These are phyloP conservation scores for Eucalyptus pauciflora DNA, from an alignment of 345 rosid species.

Conservation along the genomic window DNA sequence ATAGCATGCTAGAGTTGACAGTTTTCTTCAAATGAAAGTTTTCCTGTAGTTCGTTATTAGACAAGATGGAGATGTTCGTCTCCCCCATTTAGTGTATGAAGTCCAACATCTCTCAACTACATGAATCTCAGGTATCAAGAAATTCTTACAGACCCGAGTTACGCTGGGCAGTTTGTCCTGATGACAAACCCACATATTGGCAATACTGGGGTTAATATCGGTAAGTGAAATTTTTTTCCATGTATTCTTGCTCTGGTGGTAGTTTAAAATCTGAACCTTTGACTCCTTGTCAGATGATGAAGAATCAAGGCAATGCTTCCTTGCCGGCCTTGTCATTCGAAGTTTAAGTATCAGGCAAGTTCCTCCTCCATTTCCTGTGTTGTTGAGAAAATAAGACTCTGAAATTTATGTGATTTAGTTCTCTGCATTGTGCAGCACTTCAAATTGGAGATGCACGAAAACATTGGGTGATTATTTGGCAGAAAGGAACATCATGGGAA, in stretches of 20 bases:
- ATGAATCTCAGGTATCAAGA: constrained; percentile 79
- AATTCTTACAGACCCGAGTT: constrained; percentile 95
- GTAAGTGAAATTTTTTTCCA: constrained; percentile 17
- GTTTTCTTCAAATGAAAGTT: background rate
- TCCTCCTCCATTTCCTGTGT: background rate
- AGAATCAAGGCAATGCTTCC: constrained; percentile 79
- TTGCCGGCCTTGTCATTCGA: constrained; percentile 83
- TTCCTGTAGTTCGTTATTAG: background rate
- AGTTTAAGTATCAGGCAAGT: constrained; percentile 61
- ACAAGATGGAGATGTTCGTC: background rate
- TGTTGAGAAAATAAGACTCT: background rate
- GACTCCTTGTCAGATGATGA: constrained; percentile 59
- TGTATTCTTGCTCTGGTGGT: background rate
- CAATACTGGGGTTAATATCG: constrained; percentile 90
- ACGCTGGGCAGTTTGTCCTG: constrained; percentile 92
- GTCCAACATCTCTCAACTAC: background rate
- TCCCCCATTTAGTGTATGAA: background rate
- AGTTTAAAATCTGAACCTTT: background rate
- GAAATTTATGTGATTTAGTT: background rate
- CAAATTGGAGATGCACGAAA: constrained; percentile 85
- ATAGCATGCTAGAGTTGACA: background rate
- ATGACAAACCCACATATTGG: constrained; percentile 99
- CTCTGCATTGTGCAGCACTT: constrained; percentile 35
- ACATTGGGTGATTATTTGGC: constrained; percentile 71
- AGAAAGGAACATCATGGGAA: constrained; percentile 92